Evolutionary conservation across 225 moss, liverwort and hornwort genomes (phyloP), one percentile per base, ranked within the genome.

Genomic region (Ulota crispa): DNA sequence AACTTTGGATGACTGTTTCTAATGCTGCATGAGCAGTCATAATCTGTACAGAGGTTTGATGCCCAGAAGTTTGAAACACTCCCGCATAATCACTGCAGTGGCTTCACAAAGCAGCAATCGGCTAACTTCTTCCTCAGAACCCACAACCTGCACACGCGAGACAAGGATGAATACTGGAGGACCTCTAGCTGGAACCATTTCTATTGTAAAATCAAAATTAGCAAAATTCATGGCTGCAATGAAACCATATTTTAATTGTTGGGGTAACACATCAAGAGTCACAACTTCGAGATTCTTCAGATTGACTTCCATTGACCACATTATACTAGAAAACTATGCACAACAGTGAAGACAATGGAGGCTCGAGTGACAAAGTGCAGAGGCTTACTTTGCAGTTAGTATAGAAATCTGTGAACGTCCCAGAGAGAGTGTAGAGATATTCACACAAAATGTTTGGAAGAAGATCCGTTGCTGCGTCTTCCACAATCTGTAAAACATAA

Each of bases 371-470:
- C 12, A 1, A 19, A 43, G 27, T 76, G 36, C 19, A 76, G 31
- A 42, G 23, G 62, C 70, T 62, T 86, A 91, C 89, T 83, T 91
- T 92, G 84, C 93, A 93, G 45, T 87, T 91, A 2, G 91, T 87
- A 54, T 93, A 93, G 41, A 93, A 93, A 16, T 94, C 89, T 20
- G 94, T 94, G 78, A 85, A 91, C 72, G 61, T 74, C 70, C 81
- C 85, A 36, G 94, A 89, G 20, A 94, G 79, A 68, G 45, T 90
- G 77, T 93, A 93, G 4, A 96, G 83, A 77, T 93, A 96, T 70
- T 96, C 96, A 80, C 93, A 96, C 53, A 96, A 75, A 47, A 89
- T 85, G 67, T 92, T 93, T 2, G 93, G 94, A 79, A 87, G 85
- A 63, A 93, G 83, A 24, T 93, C 91, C 7, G 70, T 85, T 14